Percentiles rank a stretch among this genome's conserved stretches.
Evolutionary conservation across 352 stramenopile species (phyloP).

Genomic region (Phytopythium boreale): DNA sequence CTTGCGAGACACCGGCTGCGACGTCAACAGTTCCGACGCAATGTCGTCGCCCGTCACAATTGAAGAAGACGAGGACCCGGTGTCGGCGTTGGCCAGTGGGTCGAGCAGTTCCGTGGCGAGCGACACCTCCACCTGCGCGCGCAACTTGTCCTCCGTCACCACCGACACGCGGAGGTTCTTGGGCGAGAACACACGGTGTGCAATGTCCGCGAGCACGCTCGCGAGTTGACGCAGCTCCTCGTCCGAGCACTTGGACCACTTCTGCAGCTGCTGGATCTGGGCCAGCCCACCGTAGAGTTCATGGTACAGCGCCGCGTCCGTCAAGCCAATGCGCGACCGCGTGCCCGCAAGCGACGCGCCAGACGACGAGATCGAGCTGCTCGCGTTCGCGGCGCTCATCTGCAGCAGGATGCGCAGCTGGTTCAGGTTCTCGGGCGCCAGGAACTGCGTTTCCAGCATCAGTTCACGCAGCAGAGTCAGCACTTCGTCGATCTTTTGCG

Average conservation of each 20-base stretch:
- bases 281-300: constrained; percentile 73
- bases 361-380: constrained; percentile 66
- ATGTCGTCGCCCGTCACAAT: constrained; percentile 11
- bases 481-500: constrained; percentile 69
- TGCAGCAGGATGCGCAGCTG: constrained; percentile 75
- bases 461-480: constrained; percentile 55
- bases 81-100: constrained; percentile 20
- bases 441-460: constrained; percentile 75
- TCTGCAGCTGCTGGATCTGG: constrained; percentile 73
- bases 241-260: constrained; percentile 66
- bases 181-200: constrained; percentile 48
- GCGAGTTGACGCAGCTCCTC: constrained; percentile 59
- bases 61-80: background rate
- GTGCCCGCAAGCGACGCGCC: constrained; percentile 57
- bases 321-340: constrained; percentile 58
- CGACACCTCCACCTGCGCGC: constrained; percentile 40
- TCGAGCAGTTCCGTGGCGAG: constrained; percentile 45
- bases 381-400: constrained; percentile 63
- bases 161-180: constrained; percentile 60
- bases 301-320: constrained; percentile 45
- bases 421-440: constrained; percentile 60
- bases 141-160: constrained; percentile 73
- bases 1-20: constrained; percentile 28
- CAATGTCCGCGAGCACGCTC: constrained; percentile 53
- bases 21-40: constrained; percentile 11